Conservation (phyloP, 192 early-diverging fungal species). For the Oehlia diaphana region DNA sequence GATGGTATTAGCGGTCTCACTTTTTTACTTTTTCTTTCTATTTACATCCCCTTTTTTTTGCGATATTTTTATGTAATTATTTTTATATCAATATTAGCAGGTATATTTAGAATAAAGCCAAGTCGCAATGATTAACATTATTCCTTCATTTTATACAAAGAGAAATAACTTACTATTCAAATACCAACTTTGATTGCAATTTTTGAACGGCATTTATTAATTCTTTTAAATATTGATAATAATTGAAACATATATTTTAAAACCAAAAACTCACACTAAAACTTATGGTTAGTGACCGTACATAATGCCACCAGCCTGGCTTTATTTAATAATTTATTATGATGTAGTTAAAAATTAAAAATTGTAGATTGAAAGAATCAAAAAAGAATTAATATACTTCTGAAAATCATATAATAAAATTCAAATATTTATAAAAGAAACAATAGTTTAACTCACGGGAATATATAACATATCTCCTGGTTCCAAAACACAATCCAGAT, state of each 20-base stretch:
- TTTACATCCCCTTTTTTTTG: not conserved
- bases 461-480: conserved; percentile 87
- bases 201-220: too few relatives aligned
- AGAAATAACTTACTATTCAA: not conserved
- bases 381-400: not conserved
- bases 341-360: not conserved
- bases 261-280: conserved; percentile 93
- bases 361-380: not conserved
- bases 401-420: conserved; percentile 1
- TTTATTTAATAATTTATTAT: conserved; percentile 25
- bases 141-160: not conserved
- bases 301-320: conserved; percentile 91
- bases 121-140: conserved; percentile 8
- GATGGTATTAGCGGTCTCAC: not conserved
- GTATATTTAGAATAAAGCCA: conserved; percentile 15
- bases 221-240: not conserved
- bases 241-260: conserved; percentile 35
- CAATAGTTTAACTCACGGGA: conserved; percentile 60
- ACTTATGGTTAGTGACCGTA: conserved; percentile 70
- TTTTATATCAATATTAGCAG: not conserved
- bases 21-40: not conserved
- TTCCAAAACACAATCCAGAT: conserved; percentile 66
- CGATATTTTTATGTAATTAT: conserved; percentile 12
- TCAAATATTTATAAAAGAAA: not conserved
- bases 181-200: too few relatives aligned